A percentile compares a stretch with the other conserved stretches of the same genome.
Conservation (phyloP, 2,329 filamentous ascomycete genomes). For the Fusarium temperatum region DNA sequence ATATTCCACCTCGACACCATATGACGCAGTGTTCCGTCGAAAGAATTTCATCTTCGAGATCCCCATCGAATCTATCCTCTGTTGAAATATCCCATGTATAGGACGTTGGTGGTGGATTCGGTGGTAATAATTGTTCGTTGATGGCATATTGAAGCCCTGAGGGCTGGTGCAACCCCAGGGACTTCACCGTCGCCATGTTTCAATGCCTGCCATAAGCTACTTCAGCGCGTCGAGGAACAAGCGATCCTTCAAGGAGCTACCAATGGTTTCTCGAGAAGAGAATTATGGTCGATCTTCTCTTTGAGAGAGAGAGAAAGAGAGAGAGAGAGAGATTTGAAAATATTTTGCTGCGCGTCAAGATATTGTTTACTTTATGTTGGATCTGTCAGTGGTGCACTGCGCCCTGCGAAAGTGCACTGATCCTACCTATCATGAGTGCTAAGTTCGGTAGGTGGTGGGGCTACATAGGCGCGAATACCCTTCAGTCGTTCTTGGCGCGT, state of each 20-base stretch:
- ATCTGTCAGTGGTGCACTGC: slow-evolving; percentile 13
- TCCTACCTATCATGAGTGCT: slow-evolving; percentile 15
- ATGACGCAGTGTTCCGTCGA: slow-evolving; percentile 80
- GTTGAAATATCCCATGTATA: slow-evolving; percentile 79
- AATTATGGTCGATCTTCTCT: not conserved
- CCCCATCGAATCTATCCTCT: slow-evolving; percentile 50
- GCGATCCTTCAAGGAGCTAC: not conserved
- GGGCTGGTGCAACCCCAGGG: slow-evolving; percentile 90
- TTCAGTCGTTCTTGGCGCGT: slow-evolving; percentile 26
- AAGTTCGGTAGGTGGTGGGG: slow-evolving; percentile 30
- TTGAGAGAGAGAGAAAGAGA: not conserved
- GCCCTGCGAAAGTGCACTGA: slow-evolving; percentile 24
- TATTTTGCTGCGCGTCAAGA: slow-evolving; percentile 30
- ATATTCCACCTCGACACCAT: slow-evolving; percentile 87
- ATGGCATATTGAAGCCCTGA: slow-evolving; percentile 84
- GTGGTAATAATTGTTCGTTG: slow-evolving; percentile 78
- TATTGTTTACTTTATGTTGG: slow-evolving; percentile 31
- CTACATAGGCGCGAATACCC: slow-evolving; percentile 19
- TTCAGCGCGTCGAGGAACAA: not conserved
- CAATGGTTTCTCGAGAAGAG: not conserved
- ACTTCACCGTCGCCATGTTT: slow-evolving; percentile 88
- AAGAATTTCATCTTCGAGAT: slow-evolving; percentile 80
- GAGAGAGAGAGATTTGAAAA: not conserved
- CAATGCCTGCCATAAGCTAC: slow-evolving; percentile 47
- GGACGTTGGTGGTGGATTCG: slow-evolving; percentile 69